Conservation (phyloP, 2,329 filamentous ascomycete species). For the Colletotrichum kahawae region DNA sequence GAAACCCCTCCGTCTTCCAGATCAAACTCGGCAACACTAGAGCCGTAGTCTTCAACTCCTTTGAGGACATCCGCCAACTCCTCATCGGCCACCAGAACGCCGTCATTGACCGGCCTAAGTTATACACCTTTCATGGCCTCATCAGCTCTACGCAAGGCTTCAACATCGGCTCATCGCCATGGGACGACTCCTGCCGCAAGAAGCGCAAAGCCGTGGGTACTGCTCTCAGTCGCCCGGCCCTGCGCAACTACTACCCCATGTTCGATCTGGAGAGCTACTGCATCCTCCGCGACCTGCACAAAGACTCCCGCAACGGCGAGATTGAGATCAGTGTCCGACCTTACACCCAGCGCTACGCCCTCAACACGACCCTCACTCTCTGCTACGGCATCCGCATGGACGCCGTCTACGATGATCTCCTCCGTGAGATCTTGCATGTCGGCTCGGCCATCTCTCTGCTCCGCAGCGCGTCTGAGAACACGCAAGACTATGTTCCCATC, state of each 20-base stretch:
- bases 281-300: neutral
- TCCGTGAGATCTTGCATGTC: slow-evolving; percentile 77
- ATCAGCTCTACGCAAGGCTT: neutral
- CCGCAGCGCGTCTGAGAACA: slow-evolving; percentile 80
- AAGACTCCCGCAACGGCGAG: neutral
- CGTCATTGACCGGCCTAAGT: neutral
- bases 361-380: slow-evolving; percentile 78
- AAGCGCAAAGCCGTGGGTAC: neutral
- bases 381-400: slow-evolving; percentile 82
- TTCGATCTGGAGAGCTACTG: neutral
- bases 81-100: neutral
- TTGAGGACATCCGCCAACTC: neutral
- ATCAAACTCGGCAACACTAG: neutral
- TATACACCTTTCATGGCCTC: neutral
- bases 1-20: neutral
- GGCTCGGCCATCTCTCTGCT: slow-evolving; percentile 80
- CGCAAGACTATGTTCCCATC: slow-evolving; percentile 84
- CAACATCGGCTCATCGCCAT: neutral
- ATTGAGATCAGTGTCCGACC: neutral
- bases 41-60: neutral
- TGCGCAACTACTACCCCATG: neutral
- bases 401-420: slow-evolving; percentile 69
- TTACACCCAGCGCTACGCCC: slow-evolving; percentile 53
- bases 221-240: neutral
- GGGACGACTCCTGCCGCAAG: neutral